Evolutionary conservation across 2,329 filamentous ascomycete species (phyloP), one percentile per base, ranked within the genome.

Genomic region (Trichophyton rubrum): DNA sequence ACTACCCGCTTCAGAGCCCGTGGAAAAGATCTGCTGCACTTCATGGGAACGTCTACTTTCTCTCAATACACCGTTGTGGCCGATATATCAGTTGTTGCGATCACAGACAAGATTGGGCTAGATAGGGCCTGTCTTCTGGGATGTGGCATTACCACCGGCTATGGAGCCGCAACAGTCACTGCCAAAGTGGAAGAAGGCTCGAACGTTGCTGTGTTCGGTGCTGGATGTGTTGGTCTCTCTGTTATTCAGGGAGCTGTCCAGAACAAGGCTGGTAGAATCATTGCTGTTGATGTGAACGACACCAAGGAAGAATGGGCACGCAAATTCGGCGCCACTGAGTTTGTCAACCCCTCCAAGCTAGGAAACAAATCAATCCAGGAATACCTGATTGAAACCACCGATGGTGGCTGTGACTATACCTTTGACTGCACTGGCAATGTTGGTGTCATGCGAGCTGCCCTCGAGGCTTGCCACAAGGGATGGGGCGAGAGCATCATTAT

Each of bases 361-460:
- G 80, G 83, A 67, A 68, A 70, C 62, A 87, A 92, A 81, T 89
- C 83, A 62, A 88, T 97, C 67, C 89, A 95, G 69, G 90, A 96
- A 71, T 87, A 92, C 79, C 82, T 99, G 65, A 85, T 97, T 67
- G 92, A 97, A 77, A 90, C 97, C 87, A 99, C 93, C 1, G 93
- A 97, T 70, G 93, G 93, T 66, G 93, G 93, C 58, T 95, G 90
- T 74, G 93, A 99, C 79, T 97, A 96, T 80, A 99, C 93, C 57
- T 99, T 99, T 73, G 93, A 99, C 80, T 97, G 93, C 82, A 99
- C 93, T 5, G 93, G 93, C 62, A 97, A 97, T 71, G 91, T 97
- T 59, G 84, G 85, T 67, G 93, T 99, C 60, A 99, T 96, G 93
- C 84, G 93, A 65, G 88, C 89, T 59, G 93, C 93, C 45, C 85